Base-by-base conservation (phyloP, 2,329 filamentous ascomycete species). In the Microcyclosporella mali region DNA sequence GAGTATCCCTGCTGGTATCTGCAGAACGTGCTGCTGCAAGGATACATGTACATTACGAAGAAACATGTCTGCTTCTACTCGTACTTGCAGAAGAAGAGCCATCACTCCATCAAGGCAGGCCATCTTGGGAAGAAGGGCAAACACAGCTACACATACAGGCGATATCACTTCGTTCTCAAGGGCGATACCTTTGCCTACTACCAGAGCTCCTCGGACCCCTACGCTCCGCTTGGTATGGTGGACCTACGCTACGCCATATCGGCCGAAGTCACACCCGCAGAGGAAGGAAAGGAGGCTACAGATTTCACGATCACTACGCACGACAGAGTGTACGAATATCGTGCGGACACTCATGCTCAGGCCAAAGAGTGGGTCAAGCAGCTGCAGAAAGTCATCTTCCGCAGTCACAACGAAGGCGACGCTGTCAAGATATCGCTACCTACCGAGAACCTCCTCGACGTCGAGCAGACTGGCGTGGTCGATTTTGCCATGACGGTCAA, bases 281-380 rank as follows among this genome's bases (percentile, higher is more conserved):
- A 58, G 21, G 51, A 51, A 19, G 55, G 50, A 1, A 87, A 85
- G 58, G 88, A 94, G 8, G 77, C 77, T 18, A 73, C 82, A 14
- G 78, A 84, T 52, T 95, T 97, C 59, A 78, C 81, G 6, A 80
- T 97, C 33, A 82, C 82, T 6, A 95, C 88, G 0, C 79, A 89
- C 59, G 79, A 89, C 49, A 78, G 88, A 41, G 88, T 80, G 1
- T 95, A 92, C 66, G 77, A 88, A 57, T 94, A 97, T 70, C 81
- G 80, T 58, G 92, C 90, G 29, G 92, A 98, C 62, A 95, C 87
- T 60, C 74, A 79, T 1, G 76, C 82, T 3, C 95, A 86, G 60
- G 92, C 92, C 9, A 92, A 88, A 63, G 92, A 97, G 70, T 98
- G 92, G 92, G 89, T 95, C 34, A 92, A 92, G 66, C 81, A 85